phyloP scores from a whole-genome alignment of 306 rosid genomes.

The Cicer yamashitae region DNA sequence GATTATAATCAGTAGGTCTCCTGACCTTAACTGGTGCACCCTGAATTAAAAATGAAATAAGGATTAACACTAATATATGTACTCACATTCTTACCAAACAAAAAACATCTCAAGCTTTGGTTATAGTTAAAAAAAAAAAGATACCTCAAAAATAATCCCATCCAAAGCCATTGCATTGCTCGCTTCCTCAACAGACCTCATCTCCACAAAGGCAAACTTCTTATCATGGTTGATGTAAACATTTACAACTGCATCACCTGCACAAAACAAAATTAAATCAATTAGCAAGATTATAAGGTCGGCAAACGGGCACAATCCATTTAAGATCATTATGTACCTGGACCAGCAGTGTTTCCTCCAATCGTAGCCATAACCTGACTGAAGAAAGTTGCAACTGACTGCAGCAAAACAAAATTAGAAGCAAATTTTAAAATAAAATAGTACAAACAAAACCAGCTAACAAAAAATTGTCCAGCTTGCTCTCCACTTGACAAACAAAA shows the following conservation, averaged over 20 bases:
- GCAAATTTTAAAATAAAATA: slow-evolving; percentile 14
- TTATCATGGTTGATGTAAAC: slow-evolving; percentile 98
- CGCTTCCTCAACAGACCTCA: slow-evolving; percentile 99
- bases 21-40: slow-evolving; percentile 99
- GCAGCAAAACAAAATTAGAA: slow-evolving; percentile 50
- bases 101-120: not conserved
- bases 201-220: slow-evolving; percentile 97
- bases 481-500: not conserved
- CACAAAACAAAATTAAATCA: slow-evolving; percentile 33
- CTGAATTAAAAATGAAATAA: slow-evolving; percentile 49
- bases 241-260: slow-evolving; percentile 98
- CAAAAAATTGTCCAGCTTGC: not conserved
- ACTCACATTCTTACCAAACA: not conserved
- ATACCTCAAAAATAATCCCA: slow-evolving; percentile 97
- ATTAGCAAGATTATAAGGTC: not conserved
- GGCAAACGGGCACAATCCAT: not conserved
- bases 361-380: slow-evolving; percentile 97
- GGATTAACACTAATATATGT: slow-evolving; percentile 7
- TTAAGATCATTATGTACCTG: slow-evolving; percentile 58
- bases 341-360: slow-evolving; percentile 99
- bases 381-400: slow-evolving; percentile 98
- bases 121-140: not conserved
- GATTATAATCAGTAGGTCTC: slow-evolving; percentile 97
- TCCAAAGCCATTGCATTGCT: slow-evolving; percentile 99
- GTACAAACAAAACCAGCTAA: slow-evolving; percentile 7